Evolutionary conservation across 139 green algal species (phyloP).

Genomic region (Prasinococcaceae sp.): DNA sequence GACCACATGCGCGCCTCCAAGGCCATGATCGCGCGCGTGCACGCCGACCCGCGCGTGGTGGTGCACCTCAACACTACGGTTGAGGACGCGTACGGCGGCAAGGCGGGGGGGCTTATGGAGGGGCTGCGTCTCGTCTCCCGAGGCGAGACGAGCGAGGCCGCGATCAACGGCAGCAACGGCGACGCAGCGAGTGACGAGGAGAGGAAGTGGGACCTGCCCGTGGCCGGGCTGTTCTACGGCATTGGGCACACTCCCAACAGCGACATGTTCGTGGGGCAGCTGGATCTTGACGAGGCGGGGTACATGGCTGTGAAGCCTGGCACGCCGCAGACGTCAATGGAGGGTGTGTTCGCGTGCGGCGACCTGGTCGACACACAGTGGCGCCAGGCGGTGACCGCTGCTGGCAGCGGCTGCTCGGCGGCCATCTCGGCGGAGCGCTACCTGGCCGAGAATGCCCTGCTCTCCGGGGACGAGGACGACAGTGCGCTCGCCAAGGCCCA

Average conservation of each 20-base stretch:
- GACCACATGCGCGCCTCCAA: conserved; percentile 62
- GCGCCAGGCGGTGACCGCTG: conserved; percentile 85
- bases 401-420: conserved; percentile 85
- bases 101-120: too few species aligned
- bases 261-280: conserved; percentile 13
- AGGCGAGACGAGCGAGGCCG: too few species aligned
- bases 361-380: conserved; percentile 57
- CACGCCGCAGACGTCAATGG: conserved; percentile 42
- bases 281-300: conserved; percentile 71
- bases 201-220: conserved; percentile 11
- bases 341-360: conserved; percentile 79
- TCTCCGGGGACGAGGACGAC: too few species aligned
- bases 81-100: conserved; percentile 57
- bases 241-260: conserved; percentile 95
- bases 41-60: conserved; percentile 23
- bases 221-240: conserved; percentile 90
- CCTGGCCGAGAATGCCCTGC: conserved; percentile 48
- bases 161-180: too few species aligned
- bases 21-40: conserved; percentile 54
- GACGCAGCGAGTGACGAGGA: conserved; percentile 7
- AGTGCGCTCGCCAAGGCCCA: too few species aligned
- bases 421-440: conserved; percentile 85
- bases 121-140: not conserved
- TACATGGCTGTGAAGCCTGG: conserved; percentile 67
- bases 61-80: conserved; percentile 70